Evolutionary conservation across 2,329 filamentous ascomycete genomes (phyloP).

Genomic region (Colletotrichum eremochloae): DNA sequence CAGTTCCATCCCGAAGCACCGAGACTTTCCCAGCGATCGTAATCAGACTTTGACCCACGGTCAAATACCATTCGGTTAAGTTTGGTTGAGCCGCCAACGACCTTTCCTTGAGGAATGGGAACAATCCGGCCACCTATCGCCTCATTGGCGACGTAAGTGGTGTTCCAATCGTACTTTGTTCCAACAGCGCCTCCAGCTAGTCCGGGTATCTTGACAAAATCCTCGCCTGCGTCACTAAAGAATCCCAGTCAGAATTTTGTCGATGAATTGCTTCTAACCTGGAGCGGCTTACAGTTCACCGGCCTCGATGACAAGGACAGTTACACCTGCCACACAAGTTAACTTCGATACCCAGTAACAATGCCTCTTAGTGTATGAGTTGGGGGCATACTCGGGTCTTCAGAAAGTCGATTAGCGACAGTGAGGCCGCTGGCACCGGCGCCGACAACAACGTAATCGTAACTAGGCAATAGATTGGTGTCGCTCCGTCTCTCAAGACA

Average conservation of each 20-base stretch:
- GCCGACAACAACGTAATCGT: conserved; percentile 52
- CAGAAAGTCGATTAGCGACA: conserved; percentile 54
- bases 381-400: conserved; percentile 46
- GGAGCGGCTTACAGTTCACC: conserved; percentile 31
- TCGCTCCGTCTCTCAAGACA: conserved; percentile 19
- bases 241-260: neutral
- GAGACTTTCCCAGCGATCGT: conserved; percentile 54
- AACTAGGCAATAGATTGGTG: conserved; percentile 35
- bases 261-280: neutral
- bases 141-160: conserved; percentile 38
- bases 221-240: conserved; percentile 42
- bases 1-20: conserved; percentile 56
- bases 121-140: conserved; percentile 32
- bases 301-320: conserved; percentile 50
- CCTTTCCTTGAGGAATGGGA: conserved; percentile 27
- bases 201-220: conserved; percentile 46
- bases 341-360: neutral
- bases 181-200: conserved; percentile 45
- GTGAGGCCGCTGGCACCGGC: conserved; percentile 54
- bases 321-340: conserved; percentile 39
- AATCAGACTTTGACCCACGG: conserved; percentile 48
- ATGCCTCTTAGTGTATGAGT: neutral
- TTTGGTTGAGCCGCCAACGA: conserved; percentile 49
- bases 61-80: conserved; percentile 51
- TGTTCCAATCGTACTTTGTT: conserved; percentile 49